Evolutionary conservation across 2,329 filamentous ascomycete species (phyloP).

Genomic region (Monosporascus sp.): DNA sequence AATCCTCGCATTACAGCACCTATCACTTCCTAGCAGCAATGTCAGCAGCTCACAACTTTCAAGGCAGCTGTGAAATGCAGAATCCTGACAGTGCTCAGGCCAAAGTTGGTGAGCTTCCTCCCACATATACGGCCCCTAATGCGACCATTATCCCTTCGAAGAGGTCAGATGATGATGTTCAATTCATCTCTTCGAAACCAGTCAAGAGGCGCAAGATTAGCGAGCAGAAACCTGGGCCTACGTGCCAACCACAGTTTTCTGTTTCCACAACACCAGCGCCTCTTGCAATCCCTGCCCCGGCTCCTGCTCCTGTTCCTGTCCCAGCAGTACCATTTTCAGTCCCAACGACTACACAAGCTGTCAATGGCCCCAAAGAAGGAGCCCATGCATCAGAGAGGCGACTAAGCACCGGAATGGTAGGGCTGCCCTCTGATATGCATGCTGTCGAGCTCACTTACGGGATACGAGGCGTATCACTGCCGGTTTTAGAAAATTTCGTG

Average conservation of each 20-base stretch:
- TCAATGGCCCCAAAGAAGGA: slow-evolving; percentile 10
- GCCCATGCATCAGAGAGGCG: slow-evolving; percentile 15
- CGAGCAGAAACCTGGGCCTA: slow-evolving; percentile 5
- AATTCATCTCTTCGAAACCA: slow-evolving; percentile 38
- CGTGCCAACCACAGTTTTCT: background rate
- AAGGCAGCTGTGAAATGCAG: slow-evolving; percentile 2
- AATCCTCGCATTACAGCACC: background rate
- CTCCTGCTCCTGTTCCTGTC: background rate
- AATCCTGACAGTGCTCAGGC: slow-evolving; percentile 1
- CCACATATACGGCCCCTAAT: background rate
- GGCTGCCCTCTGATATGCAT: slow-evolving; percentile 20
- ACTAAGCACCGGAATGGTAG: slow-evolving; percentile 27
- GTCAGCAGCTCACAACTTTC: slow-evolving; percentile 8
- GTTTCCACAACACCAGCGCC: slow-evolving; percentile 1
- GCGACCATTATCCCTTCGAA: slow-evolving; percentile 17
- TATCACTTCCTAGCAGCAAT: slow-evolving; percentile 7
- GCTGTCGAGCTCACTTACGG: slow-evolving; percentile 22
- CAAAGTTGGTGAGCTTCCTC: background rate
- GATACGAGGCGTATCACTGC: slow-evolving; percentile 27
- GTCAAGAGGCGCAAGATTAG: slow-evolving; percentile 33
- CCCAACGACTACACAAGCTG: slow-evolving; percentile 1
- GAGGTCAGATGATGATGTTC: slow-evolving; percentile 33
- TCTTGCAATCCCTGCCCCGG: background rate
- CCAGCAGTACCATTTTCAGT: background rate
- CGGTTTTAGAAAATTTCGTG: slow-evolving; percentile 27